Conservation (phyloP, 805 yeast genomes). For the Hemisphaericaspora nanyangensis region DNA sequence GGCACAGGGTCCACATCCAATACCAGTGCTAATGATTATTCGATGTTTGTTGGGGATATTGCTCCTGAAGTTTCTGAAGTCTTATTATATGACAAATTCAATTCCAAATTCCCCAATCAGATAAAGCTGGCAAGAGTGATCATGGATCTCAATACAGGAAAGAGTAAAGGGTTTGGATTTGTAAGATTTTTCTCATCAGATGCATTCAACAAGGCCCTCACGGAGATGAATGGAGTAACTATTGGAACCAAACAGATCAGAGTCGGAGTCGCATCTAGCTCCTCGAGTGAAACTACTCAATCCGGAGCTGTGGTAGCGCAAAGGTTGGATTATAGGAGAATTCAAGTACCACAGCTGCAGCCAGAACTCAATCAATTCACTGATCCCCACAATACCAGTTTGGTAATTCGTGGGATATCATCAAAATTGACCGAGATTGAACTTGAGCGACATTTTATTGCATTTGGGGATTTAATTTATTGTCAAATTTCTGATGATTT, state of each 20-base stretch:
- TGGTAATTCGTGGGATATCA: slow-evolving; percentile 65
- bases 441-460: slow-evolving; percentile 53
- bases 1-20: not conserved
- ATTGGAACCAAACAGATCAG: slow-evolving; percentile 74
- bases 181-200: slow-evolving; percentile 65
- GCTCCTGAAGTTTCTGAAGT: slow-evolving; percentile 70
- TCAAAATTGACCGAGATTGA: slow-evolving; percentile 58
- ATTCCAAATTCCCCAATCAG: slow-evolving; percentile 60
- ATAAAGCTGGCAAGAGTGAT: slow-evolving; percentile 75
- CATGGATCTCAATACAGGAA: slow-evolving; percentile 65
- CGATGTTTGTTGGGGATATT: slow-evolving; percentile 85
- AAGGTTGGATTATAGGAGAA: slow-evolving; percentile 12
- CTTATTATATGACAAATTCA: slow-evolving; percentile 61
- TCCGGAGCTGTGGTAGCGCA: slow-evolving; percentile 7
- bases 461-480: slow-evolving; percentile 53
- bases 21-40: slow-evolving; percentile 21
- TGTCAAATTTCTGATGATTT: slow-evolving; percentile 18
- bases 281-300: slow-evolving; percentile 4
- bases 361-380: slow-evolving; percentile 62
- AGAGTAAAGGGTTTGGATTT: slow-evolving; percentile 84
- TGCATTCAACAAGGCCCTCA: slow-evolving; percentile 68
- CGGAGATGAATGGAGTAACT: slow-evolving; percentile 77
- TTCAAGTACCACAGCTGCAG: slow-evolving; percentile 39
- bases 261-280: slow-evolving; percentile 46
- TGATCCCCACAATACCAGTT: slow-evolving; percentile 79